Conservation (phyloP, 192 early-diverging fungal genomes). For the Coemansia sp. region DNA sequence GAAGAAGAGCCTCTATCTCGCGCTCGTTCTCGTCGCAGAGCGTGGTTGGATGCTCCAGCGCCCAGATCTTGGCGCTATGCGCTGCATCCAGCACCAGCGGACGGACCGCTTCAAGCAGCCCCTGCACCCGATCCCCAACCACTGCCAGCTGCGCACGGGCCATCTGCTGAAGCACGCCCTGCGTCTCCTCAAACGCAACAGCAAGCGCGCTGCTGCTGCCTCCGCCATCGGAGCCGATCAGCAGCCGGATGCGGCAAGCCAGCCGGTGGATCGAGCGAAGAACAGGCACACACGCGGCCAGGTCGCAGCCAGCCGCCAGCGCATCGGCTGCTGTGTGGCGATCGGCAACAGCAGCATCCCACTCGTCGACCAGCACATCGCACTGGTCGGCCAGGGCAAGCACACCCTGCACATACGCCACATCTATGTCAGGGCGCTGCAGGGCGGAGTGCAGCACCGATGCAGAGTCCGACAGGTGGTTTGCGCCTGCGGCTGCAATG, state of each 20-base stretch:
- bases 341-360: slow-evolving; percentile 12
- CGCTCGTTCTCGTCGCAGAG: slow-evolving; percentile 29
- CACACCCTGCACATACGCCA: slow-evolving; percentile 15
- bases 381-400: slow-evolving; percentile 40
- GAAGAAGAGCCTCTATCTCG: slow-evolving; percentile 20
- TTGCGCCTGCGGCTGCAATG: neutral
- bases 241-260: slow-evolving; percentile 10
- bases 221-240: slow-evolving; percentile 15
- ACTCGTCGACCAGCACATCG: slow-evolving; percentile 10
- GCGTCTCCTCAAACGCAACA: slow-evolving; percentile 44
- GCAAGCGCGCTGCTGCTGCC: slow-evolving; percentile 36
- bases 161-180: slow-evolving; percentile 7
- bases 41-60: slow-evolving; percentile 29
- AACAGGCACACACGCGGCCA: slow-evolving; percentile 7
- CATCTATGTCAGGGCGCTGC: slow-evolving; percentile 37
- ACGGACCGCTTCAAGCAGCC: neutral
- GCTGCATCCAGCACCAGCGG: slow-evolving; percentile 37
- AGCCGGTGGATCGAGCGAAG: slow-evolving; percentile 18
- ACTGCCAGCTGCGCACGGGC: neutral
- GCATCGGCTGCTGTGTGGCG: slow-evolving; percentile 1
- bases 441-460: slow-evolving; percentile 30
- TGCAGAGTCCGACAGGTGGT: neutral
- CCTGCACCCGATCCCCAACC: neutral
- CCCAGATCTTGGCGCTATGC: slow-evolving; percentile 32
- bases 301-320: neutral